Base-by-base conservation (phyloP, 345 rosid species). In the Citrus glauca region DNA sequence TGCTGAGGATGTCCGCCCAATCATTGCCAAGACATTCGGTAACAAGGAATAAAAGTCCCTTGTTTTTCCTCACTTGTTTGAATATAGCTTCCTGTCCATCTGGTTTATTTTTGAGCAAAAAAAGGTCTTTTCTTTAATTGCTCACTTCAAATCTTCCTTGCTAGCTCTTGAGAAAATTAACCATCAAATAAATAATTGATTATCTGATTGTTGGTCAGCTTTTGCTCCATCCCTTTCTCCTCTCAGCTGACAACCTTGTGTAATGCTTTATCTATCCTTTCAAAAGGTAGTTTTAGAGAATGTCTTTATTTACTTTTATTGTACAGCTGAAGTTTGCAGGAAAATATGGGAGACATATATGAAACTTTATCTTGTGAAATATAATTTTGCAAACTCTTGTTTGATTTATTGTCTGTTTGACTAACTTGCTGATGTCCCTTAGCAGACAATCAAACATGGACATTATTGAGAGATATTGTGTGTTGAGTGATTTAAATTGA, bases 1-100 rank as follows among this genome's bases (percentile, higher is more conserved):
- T 73, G 91, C 87, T 40, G 97, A 96, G 62, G 98, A 94, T 82
- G 97, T 94, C 78, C 97, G 99, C 38, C 98, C 98, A 45, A 87
- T 91, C 82, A 96, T 96, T 78, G 92, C 95, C 78, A 87, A 86
- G 94, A 90, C 83, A 85, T 94, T 92, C 78, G 94, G 97, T 89
- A 89, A 85, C 87, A 85, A 81, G 86, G 88, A 85, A 86, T 89
- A 90, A 80, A 77, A 82, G 86, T 60, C 66, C 71, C 77, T 75
- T 77, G 78, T 76, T 63, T 81, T 77, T 66, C 77, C 82, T 80
- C 40, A 70, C 66, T 87, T 72, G 78, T 75, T 81, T 81, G 74
- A 77, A 79, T 87, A 76, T 81, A 80, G 81, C 71, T 81, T 77
- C 83, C 74, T 53, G 38, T 65, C 63, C 72, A 35, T 79, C 55